Conservation (phyloP, 2,329 filamentous ascomycete genomes). For the Tolypocladium ovalisporum region DNA sequence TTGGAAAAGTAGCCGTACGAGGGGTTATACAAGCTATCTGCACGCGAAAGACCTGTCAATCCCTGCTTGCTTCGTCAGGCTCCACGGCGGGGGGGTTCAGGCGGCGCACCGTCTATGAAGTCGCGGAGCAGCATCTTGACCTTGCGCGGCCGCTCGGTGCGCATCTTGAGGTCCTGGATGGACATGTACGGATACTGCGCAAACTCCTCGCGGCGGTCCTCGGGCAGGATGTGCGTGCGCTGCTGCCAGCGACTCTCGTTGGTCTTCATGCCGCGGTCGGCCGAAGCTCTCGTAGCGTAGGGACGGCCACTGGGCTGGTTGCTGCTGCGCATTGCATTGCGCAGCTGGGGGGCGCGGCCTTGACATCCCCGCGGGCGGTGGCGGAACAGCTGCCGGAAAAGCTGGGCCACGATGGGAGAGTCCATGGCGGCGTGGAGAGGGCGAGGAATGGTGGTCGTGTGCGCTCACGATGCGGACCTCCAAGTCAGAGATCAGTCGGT, state of each 20-base stretch:
- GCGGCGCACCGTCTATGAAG: constrained; percentile 79
- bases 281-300: constrained; percentile 18
- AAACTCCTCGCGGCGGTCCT: constrained; percentile 73
- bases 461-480: constrained; percentile 8
- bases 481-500: not conserved
- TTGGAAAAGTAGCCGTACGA: constrained; percentile 95
- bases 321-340: not conserved
- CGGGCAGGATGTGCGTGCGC: constrained; percentile 60
- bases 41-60: constrained; percentile 4
- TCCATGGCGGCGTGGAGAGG: constrained; percentile 49
- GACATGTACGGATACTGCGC: constrained; percentile 75
- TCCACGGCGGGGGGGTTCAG: not conserved
- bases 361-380: constrained; percentile 36
- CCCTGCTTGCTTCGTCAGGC: not conserved
- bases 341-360: constrained; percentile 6
- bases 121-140: constrained; percentile 97
- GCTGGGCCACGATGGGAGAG: constrained; percentile 62
- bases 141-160: constrained; percentile 66
- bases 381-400: constrained; percentile 78
- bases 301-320: constrained; percentile 6
- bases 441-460: not conserved
- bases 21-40: constrained; percentile 90
- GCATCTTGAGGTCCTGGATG: constrained; percentile 60
- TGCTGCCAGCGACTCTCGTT: constrained; percentile 79
- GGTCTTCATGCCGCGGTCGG: constrained; percentile 29